phyloP scores from a whole-genome alignment of 495 filamentous ascomycete species.

The Penicillium argentinense region DNA sequence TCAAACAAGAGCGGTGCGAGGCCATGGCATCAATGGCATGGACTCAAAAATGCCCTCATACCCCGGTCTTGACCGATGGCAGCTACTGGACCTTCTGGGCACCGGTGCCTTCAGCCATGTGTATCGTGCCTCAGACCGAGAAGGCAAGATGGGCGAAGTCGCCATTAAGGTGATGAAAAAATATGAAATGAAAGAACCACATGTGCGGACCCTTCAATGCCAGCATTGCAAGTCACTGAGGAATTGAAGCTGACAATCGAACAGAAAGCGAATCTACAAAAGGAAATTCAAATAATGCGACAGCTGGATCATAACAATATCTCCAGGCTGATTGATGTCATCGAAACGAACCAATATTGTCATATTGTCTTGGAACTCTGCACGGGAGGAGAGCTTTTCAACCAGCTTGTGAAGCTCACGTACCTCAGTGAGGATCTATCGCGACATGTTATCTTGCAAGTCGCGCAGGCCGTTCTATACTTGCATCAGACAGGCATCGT shows the following conservation, averaged over 20 bases:
- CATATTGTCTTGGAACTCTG: constrained; percentile 88
- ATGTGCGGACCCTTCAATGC: constrained; percentile 4
- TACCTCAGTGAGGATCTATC: constrained; percentile 90
- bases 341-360: constrained; percentile 81
- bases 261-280: constrained; percentile 83
- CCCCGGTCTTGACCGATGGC: constrained; percentile 72
- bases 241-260: not conserved
- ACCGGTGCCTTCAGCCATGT: constrained; percentile 98
- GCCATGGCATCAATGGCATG: not conserved
- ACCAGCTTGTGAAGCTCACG: constrained; percentile 87
- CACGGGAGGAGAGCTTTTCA: constrained; percentile 84
- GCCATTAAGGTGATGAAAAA: constrained; percentile 16
- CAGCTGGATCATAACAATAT: constrained; percentile 85
- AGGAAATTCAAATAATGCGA: constrained; percentile 92
- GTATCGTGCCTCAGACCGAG: constrained; percentile 52
- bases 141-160: constrained; percentile 3
- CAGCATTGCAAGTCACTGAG: not conserved
- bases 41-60: constrained; percentile 8
- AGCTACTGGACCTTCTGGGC: constrained; percentile 90
- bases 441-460: constrained; percentile 81
- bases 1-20: not conserved
- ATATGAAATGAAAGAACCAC: constrained; percentile 12
- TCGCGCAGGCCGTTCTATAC: constrained; percentile 80
- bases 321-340: constrained; percentile 78
- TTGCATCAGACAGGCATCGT: constrained; percentile 86